A percentile compares a stretch with the other conserved stretches of the same genome.
Evolutionary conservation across 208 protist genomes (phyloP).

Genomic region (Trypanosoma lewisi): DNA sequence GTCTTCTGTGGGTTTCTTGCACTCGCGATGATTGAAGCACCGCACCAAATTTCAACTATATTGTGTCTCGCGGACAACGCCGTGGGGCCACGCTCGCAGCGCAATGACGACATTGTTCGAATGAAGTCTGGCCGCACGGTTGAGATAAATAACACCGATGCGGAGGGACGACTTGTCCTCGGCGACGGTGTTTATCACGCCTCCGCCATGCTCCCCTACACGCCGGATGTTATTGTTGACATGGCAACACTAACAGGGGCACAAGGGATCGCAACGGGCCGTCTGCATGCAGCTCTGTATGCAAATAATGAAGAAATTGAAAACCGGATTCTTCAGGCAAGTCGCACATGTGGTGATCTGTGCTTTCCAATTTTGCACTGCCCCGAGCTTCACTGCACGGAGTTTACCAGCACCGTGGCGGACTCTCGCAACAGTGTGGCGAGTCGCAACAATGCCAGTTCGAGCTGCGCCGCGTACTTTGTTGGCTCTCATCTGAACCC

Average conservation of each 20-base stretch:
- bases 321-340: slow-evolving; percentile 40
- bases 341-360: slow-evolving; percentile 70
- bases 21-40: slow-evolving; percentile 41
- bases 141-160: slow-evolving; percentile 93
- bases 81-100: slow-evolving; percentile 66
- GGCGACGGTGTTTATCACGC: slow-evolving; percentile 90
- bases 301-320: slow-evolving; percentile 73
- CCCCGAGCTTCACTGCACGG: slow-evolving; percentile 78
- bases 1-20: slow-evolving; percentile 80
- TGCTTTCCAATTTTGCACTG: slow-evolving; percentile 86
- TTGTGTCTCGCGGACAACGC: slow-evolving; percentile 91
- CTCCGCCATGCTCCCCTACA: slow-evolving; percentile 65
- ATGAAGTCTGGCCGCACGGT: slow-evolving; percentile 88
- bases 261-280: slow-evolving; percentile 82
- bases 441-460: slow-evolving; percentile 65
- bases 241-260: slow-evolving; percentile 93
- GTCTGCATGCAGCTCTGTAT: slow-evolving; percentile 79
- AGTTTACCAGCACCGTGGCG: slow-evolving; percentile 70
- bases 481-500: slow-evolving; percentile 60
- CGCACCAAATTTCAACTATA: slow-evolving; percentile 45
- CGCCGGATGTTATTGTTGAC: slow-evolving; percentile 81
- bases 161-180: slow-evolving; percentile 91
- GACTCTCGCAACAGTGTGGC: slow-evolving; percentile 75
- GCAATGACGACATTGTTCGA: slow-evolving; percentile 87
- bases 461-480: slow-evolving; percentile 84